phyloP scores from a whole-genome alignment of 371 early-diverging fungal species.

The Rhizomucor pusillus region DNA sequence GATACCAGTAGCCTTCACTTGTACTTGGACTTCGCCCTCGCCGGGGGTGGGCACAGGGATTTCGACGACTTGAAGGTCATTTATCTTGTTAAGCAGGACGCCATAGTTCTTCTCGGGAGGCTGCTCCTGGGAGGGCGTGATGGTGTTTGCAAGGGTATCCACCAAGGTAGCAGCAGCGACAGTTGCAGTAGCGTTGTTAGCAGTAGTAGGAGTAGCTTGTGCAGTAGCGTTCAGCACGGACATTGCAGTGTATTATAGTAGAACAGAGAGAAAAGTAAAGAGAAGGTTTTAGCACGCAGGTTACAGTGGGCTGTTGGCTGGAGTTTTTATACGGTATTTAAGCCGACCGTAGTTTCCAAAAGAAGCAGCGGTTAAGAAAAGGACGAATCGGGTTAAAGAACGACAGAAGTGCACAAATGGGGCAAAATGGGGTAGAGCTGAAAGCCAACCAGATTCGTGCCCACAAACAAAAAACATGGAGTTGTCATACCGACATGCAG shows the following conservation, averaged over 20 bases:
- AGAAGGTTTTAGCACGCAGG: background rate
- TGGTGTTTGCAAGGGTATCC: background rate
- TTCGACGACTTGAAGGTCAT: constrained; percentile 41
- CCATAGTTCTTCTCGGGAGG: constrained; percentile 25
- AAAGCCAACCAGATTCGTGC: too few relatives aligned
- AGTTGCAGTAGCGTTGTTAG: background rate
- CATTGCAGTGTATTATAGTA: background rate
- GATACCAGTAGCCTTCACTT: constrained; percentile 46
- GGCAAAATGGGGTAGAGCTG: too few relatives aligned
- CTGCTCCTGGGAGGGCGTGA: background rate
- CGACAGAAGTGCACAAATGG: too few relatives aligned
- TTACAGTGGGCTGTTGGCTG: too few relatives aligned
- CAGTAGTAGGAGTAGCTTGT: background rate
- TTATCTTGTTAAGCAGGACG: constrained; percentile 34
- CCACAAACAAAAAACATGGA: background rate
- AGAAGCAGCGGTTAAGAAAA: background rate
- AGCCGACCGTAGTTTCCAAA: background rate
- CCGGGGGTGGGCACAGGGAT: constrained; percentile 39
- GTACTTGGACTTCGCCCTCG: constrained; percentile 34
- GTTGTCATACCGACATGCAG: background rate
- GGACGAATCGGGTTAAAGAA: too few relatives aligned
- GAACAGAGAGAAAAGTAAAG: background rate
- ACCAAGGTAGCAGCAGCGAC: too few relatives aligned
- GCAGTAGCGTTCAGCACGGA: background rate
- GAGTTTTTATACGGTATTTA: background rate